Percentiles rank a stretch among this genome's conserved stretches.
These are phyloP conservation scores for Leccinum longicurvipes DNA, from an alignment of 768 basidiomycete species.

Conservation along the genomic window DNA sequence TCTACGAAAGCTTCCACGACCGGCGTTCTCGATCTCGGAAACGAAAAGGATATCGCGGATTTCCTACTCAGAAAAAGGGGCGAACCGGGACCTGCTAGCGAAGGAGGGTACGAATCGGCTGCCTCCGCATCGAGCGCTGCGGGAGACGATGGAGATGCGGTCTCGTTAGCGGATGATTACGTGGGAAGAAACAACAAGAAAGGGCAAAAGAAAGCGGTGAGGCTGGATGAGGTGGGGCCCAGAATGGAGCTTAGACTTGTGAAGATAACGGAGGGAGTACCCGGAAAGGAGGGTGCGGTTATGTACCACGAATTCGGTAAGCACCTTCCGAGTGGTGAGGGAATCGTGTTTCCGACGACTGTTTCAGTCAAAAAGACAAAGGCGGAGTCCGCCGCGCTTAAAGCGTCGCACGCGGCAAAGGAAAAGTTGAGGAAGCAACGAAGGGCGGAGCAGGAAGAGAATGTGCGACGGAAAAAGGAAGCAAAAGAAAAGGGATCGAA, in stretches of 20 bases:
- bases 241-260: conserved; percentile 90
- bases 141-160: conserved; percentile 78
- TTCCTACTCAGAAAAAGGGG: conserved; percentile 78
- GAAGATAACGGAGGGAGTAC: conserved; percentile 92
- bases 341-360: conserved; percentile 5
- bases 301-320: conserved; percentile 93
- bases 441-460: conserved; percentile 86
- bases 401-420: conserved; percentile 74
- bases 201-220: conserved; percentile 86
- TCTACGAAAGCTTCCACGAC: conserved; percentile 21
- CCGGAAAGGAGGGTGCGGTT: conserved; percentile 89
- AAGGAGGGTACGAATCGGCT: conserved; percentile 74
- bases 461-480: conserved; percentile 81
- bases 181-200: conserved; percentile 92
- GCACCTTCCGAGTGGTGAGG: conserved; percentile 26
- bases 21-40: conserved; percentile 73
- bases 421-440: conserved; percentile 73
- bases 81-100: conserved; percentile 50
- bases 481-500: conserved; percentile 26
- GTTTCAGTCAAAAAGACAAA: conserved; percentile 84
- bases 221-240: conserved; percentile 92
- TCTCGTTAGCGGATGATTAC: conserved; percentile 89
- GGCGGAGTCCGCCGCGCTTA: conserved; percentile 62
- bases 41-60: conserved; percentile 93
- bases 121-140: conserved; percentile 77